Conservation (phyloP, 1,284 basidiomycete species). For the Wallemia mellicola region DNA sequence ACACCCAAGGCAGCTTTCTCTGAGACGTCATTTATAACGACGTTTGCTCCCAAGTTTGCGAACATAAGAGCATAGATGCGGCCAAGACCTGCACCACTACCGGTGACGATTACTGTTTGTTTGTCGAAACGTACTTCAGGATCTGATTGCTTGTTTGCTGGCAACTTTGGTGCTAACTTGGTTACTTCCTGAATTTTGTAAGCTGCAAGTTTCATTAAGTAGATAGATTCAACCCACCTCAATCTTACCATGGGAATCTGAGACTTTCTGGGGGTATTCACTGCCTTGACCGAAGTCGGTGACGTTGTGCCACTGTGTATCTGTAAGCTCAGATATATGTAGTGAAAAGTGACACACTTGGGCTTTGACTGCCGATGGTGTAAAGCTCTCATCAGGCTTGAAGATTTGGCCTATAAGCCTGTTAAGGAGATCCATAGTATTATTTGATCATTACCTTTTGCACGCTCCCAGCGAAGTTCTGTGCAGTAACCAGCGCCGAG, state of each 20-base stretch:
- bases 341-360: no score
- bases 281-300: constrained; percentile 38
- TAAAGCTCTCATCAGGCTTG: constrained; percentile 70
- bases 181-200: constrained; percentile 26
- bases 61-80: constrained; percentile 77
- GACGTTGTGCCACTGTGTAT: constrained; percentile 50
- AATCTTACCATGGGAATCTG: constrained; percentile 19
- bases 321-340: no score
- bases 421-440: no score
- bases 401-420: constrained; percentile 24
- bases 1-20: constrained; percentile 56
- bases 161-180: constrained; percentile 31
- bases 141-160: constrained; percentile 40
- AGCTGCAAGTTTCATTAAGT: not conserved
- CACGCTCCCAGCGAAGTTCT: constrained; percentile 77
- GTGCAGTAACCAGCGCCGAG: constrained; percentile 79
- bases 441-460: no score
- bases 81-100: constrained; percentile 74
- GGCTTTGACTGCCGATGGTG: constrained; percentile 73
- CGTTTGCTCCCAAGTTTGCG: constrained; percentile 66
- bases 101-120: constrained; percentile 80
- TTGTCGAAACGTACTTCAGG: constrained; percentile 51
- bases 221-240: constrained; percentile 1
- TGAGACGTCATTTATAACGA: constrained; percentile 85
- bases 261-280: constrained; percentile 37